These are phyloP conservation scores for Carex scoparia DNA, from an alignment of 176 grass and related monocot species.

Conservation along the genomic window DNA sequence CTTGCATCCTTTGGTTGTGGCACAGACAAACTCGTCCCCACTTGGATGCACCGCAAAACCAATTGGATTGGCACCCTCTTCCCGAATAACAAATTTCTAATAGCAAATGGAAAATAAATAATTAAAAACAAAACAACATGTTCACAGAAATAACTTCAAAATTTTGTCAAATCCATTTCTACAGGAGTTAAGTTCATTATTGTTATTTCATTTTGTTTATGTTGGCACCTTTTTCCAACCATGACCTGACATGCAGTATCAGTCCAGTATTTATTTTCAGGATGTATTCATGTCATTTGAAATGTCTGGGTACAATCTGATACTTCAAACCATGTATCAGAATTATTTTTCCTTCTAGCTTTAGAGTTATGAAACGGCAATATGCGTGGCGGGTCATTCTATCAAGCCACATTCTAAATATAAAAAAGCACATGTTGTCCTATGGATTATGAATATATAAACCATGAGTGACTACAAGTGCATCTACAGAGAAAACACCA, in stretches of 20 bases:
- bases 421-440: not conserved
- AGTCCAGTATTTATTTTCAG: not conserved
- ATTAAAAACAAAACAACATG: not conserved
- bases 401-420: not conserved
- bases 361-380: not conserved
- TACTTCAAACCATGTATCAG: not conserved
- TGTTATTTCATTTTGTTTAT: not conserved
- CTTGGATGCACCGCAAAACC: conserved; percentile 77
- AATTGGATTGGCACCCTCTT: conserved; percentile 39
- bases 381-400: not conserved
- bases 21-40: conserved; percentile 80
- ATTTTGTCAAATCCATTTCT: not conserved
- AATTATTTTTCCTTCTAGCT: not conserved
- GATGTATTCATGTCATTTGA: not conserved
- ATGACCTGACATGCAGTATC: not conserved
- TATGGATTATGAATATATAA: not conserved
- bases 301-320: not conserved
- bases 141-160: not conserved
- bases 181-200: not conserved
- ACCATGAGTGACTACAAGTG: not conserved
- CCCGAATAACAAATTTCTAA: conserved; percentile 44
- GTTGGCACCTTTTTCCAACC: not conserved
- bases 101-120: not conserved
- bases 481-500: not conserved
- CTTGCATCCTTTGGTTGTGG: conserved; percentile 70